Conservation (phyloP, 768 basidiomycete species). For the Tylopilus vinaceipallidus region DNA sequence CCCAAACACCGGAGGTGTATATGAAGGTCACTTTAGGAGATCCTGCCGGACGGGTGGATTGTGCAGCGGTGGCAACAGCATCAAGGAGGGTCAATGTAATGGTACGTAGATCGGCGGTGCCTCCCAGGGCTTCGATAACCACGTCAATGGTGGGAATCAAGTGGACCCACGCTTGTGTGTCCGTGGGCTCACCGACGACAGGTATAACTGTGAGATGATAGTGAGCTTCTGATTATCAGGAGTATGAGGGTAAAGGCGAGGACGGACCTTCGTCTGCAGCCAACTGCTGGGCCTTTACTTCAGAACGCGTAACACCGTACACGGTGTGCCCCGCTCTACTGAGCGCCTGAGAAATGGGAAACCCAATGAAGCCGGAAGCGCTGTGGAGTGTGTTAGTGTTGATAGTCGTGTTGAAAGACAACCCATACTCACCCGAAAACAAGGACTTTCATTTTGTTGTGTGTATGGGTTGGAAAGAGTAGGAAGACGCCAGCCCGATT, state of each 20-base stretch:
- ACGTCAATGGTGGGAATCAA: conserved; percentile 21
- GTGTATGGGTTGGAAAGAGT: too few species aligned
- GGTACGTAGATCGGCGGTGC: conserved; percentile 5
- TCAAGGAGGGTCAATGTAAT: conserved; percentile 19
- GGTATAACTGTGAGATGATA: conserved; percentile 22
- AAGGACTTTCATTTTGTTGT: conserved; percentile 16
- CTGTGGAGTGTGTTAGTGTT: conserved; percentile 7
- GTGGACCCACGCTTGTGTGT: conserved; percentile 14
- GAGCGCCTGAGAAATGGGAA: conserved; percentile 33
- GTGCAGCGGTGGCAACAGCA: conserved; percentile 15
- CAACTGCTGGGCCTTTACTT: conserved; percentile 20
- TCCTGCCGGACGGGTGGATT: conserved; percentile 13
- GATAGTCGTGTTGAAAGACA: not conserved
- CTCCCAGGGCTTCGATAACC: conserved; percentile 20
- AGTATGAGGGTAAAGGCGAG: not conserved
- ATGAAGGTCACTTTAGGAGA: conserved; percentile 33
- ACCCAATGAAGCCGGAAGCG: conserved; percentile 33
- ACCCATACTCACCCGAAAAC: conserved; percentile 13
- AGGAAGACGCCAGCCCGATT: too few species aligned
- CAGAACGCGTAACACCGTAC: conserved; percentile 33
- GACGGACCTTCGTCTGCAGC: conserved; percentile 26
- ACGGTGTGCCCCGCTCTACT: conserved; percentile 35
- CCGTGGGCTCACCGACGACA: conserved; percentile 17
- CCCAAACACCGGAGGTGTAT: conserved; percentile 34
- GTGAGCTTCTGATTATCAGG: not conserved